phyloP scores from a whole-genome alignment of 2,329 filamentous ascomycete species.

The Talaromyces sp. region DNA sequence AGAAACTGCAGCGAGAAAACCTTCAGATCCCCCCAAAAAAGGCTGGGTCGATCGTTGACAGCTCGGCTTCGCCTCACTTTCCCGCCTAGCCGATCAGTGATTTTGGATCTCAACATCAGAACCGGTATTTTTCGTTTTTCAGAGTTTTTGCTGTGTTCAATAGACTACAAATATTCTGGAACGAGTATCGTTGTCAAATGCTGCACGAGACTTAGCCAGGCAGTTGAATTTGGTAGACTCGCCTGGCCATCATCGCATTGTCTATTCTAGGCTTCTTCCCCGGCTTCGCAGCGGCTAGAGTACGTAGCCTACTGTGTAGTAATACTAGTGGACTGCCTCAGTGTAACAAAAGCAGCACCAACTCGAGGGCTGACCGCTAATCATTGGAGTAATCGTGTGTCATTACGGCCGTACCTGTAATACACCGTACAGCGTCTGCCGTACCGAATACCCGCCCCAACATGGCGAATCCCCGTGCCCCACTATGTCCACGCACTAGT shows the following conservation, averaged over 20 bases:
- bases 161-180: not conserved
- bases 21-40: not conserved
- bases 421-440: not conserved
- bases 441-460: conserved; percentile 9
- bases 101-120: not conserved
- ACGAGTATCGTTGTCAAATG: not conserved
- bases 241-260: not conserved
- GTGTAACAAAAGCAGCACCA: not conserved
- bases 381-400: not conserved
- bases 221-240: not conserved
- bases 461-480: conserved; percentile 11
- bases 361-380: not conserved
- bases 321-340: not conserved
- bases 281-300: not conserved
- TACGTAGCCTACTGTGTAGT: not conserved
- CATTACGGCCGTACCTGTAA: not conserved
- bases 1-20: not conserved
- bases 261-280: not conserved
- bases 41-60: conserved; percentile 2
- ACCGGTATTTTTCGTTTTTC: not conserved
- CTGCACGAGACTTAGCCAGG: not conserved
- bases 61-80: conserved; percentile 4
- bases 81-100: not conserved
- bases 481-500: conserved; percentile 1
- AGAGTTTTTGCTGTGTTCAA: not conserved